Base-by-base conservation (phyloP, 139 green algal species). In the Zygnema circumcarinatum region DNA sequence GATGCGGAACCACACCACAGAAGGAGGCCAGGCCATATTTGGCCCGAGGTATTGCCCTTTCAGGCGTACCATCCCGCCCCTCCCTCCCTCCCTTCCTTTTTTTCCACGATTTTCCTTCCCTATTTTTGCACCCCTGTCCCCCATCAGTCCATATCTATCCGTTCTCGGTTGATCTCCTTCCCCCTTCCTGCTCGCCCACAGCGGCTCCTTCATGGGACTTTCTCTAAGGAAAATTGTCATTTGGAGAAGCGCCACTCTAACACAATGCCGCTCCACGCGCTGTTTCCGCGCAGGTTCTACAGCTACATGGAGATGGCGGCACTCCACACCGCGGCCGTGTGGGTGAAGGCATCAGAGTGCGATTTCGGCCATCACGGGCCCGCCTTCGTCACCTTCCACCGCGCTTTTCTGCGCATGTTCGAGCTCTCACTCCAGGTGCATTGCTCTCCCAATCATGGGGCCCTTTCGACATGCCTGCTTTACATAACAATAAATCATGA, bases 241-340 rank as follows among this genome's bases (percentile, higher is more conserved):
- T n/a, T n/a, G n/a, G n/a, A n/a, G n/a, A n/a, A n/a, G n/a, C n/a
- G n/a, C n/a, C n/a, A n/a, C n/a, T n/a, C n/a, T n/a, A n/a, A n/a
- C n/a, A n/a, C n/a, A n/a, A n/a, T n/a, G n/a, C n/a, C n/a, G n/a
- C n/a, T n/a, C n/a, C n/a, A n/a, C n/a, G n/a, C n/a, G n/a, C n/a
- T n/a, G n/a, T n/a, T n/a, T n/a, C n/a, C n/a, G n/a, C n/a, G 54
- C 54, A 72, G 54, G 54, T 72, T 72, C 54, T 72, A 72, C 54
- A 72, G 29, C 54, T 72, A 72, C 54, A 33, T 33, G 25, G 54
- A 72, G 54, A 72, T 72, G 54, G 54, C 29, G 54, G 54, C 54
- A 29, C 54, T 25, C 25, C 54, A 72, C 54, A 29, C 54, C 25
- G 54, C 54, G 54, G 25, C 29, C 54, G 25, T 72, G 25, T 72